Evolutionary conservation across 805 yeast genomes (phyloP).

Genomic region (Candida stauntonica): DNA sequence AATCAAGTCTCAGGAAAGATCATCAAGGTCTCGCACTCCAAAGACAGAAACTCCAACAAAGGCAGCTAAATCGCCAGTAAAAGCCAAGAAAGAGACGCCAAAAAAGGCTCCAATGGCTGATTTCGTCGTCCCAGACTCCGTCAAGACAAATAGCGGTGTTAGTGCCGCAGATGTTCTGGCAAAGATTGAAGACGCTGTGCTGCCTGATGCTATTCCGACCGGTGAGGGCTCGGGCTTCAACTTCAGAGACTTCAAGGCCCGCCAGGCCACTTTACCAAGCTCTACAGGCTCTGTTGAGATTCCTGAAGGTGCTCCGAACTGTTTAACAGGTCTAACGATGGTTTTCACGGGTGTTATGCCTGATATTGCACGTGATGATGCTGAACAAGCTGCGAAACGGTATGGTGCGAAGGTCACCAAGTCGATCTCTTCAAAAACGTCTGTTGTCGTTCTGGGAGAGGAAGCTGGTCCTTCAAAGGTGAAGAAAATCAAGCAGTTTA

Average conservation of each 20-base stretch:
- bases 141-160: conserved; percentile 18
- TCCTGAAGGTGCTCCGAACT: conserved; percentile 82
- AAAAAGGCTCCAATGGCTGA: conserved; percentile 5
- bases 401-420: conserved; percentile 92
- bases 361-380: conserved; percentile 66
- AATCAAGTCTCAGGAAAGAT: conserved; percentile 2
- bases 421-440: conserved; percentile 79
- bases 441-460: conserved; percentile 84
- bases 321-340: conserved; percentile 82
- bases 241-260: conserved; percentile 53
- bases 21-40: conserved; percentile 3
- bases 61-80: neutral
- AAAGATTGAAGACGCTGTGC: conserved; percentile 69
- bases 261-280: conserved; percentile 32
- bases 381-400: conserved; percentile 71
- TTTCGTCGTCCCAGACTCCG: conserved; percentile 3
- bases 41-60: conserved; percentile 5
- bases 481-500: conserved; percentile 65
- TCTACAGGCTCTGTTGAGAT: conserved; percentile 42
- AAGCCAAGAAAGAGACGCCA: conserved; percentile 8
- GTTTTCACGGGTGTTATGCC: conserved; percentile 93
- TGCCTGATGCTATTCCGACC: conserved; percentile 46
- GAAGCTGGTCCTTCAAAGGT: conserved; percentile 98
- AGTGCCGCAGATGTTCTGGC: conserved; percentile 55
- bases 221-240: conserved; percentile 48